phyloP scores from a whole-genome alignment of 1,139 yeast species.

The Candida labiduridarum region DNA sequence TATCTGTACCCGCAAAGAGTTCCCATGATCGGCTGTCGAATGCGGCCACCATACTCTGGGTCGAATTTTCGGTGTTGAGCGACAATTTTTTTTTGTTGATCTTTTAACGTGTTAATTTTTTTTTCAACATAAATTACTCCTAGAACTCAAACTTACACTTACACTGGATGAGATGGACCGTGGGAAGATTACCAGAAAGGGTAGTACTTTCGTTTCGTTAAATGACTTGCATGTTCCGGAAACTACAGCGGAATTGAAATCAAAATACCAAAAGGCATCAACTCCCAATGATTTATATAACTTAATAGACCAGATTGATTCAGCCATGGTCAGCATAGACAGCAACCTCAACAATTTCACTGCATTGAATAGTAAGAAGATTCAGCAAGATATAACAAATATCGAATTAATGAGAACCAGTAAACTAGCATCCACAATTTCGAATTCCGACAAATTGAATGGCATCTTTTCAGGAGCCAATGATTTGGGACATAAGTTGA shows the following conservation, averaged over 20 bases:
- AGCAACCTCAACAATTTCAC: conserved; percentile 29
- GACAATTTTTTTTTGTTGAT: conserved; percentile 2
- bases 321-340: conserved; percentile 14
- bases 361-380: conserved; percentile 29
- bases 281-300: conserved; percentile 18
- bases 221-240: conserved; percentile 11
- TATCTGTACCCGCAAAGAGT: too few species aligned
- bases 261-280: conserved; percentile 12
- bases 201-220: conserved; percentile 1
- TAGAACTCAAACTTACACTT: background rate
- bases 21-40: too few species aligned
- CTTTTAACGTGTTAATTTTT: conserved; percentile 5
- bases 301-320: conserved; percentile 20
- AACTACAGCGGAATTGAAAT: conserved; percentile 10
- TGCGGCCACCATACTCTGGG: too few species aligned
- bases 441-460: conserved; percentile 49
- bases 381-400: conserved; percentile 38
- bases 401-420: conserved; percentile 44
- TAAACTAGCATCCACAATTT: conserved; percentile 38
- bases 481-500: conserved; percentile 64
- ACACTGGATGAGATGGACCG: background rate
- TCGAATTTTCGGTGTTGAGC: background rate
- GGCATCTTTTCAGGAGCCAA: conserved; percentile 61
- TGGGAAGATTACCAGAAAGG: background rate
- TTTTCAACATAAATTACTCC: background rate